Conservation (phyloP, 2,329 filamentous ascomycete genomes). For the Paecilomyces formosus region DNA sequence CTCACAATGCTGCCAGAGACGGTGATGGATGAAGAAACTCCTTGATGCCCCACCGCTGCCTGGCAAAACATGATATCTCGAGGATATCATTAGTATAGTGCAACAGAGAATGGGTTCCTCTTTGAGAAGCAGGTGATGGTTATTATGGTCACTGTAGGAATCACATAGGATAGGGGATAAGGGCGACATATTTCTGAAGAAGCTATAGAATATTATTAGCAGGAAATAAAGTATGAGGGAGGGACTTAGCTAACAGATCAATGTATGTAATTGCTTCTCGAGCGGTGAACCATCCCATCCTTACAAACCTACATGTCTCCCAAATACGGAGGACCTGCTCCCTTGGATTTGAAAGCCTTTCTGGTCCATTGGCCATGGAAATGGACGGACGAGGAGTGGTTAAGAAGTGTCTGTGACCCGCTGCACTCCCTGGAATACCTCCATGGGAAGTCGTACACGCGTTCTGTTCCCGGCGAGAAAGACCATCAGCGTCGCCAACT, state of each 20-base stretch:
- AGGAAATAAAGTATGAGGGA: neutral
- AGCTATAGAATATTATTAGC: slow-evolving; percentile 14
- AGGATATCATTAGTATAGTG: slow-evolving; percentile 47
- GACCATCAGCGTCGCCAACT: slow-evolving; percentile 15
- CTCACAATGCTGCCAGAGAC: slow-evolving; percentile 47
- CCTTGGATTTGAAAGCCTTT: slow-evolving; percentile 10
- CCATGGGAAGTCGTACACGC: slow-evolving; percentile 1
- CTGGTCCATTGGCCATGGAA: neutral
- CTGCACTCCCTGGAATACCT: neutral
- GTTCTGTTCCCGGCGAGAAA: slow-evolving; percentile 15
- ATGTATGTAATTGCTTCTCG: slow-evolving; percentile 44
- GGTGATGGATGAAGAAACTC: slow-evolving; percentile 43
- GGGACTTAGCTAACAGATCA: slow-evolving; percentile 31
- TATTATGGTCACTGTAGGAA: slow-evolving; percentile 40
- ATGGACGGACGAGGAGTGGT: neutral
- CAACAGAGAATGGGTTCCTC: slow-evolving; percentile 46
- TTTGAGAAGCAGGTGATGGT: slow-evolving; percentile 41
- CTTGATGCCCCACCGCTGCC: slow-evolving; percentile 35
- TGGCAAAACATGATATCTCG: slow-evolving; percentile 37
- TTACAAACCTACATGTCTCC: slow-evolving; percentile 45
- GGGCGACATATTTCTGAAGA: slow-evolving; percentile 41
- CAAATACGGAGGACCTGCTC: slow-evolving; percentile 33
- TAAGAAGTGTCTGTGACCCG: neutral
- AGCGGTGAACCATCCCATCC: slow-evolving; percentile 48
- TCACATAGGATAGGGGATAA: slow-evolving; percentile 43